Percentiles rank a stretch among this genome's conserved stretches.
Evolutionary conservation across 352 stramenopile species (phyloP).

Genomic region (Pythium angustatum): DNA sequence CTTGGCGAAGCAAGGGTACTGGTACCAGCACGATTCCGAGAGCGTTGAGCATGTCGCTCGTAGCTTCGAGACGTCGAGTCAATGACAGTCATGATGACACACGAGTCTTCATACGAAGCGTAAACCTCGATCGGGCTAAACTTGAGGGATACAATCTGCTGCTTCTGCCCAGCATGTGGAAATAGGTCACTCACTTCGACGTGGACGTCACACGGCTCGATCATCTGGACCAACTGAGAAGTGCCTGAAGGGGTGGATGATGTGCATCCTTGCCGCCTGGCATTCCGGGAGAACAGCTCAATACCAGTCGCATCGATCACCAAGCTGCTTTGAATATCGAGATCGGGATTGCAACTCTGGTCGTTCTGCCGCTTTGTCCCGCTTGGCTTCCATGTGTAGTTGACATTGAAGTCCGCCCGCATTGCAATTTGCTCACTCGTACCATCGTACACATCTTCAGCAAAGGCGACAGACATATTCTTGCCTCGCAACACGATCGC

Average conservation of each 20-base stretch:
- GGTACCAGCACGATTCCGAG: background rate
- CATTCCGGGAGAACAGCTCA: conserved; percentile 65
- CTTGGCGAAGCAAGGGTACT: conserved; percentile 24
- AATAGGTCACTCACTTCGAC: conserved; percentile 72
- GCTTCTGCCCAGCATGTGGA: conserved; percentile 57
- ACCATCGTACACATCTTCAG: conserved; percentile 46
- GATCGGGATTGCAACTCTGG: conserved; percentile 28
- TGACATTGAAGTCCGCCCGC: conserved; percentile 53
- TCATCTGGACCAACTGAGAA: conserved; percentile 61
- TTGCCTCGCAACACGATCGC: conserved; percentile 46
- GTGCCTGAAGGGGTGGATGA: conserved; percentile 14
- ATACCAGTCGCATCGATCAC: conserved; percentile 60
- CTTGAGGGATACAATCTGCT: conserved; percentile 71
- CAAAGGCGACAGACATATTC: conserved; percentile 55
- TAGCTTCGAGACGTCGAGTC: conserved; percentile 39
- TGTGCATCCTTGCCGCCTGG: conserved; percentile 61
- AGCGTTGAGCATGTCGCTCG: conserved; percentile 27
- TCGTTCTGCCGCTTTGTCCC: background rate
- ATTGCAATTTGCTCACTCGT: conserved; percentile 52
- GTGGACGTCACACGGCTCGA: conserved; percentile 74
- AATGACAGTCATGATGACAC: conserved; percentile 55
- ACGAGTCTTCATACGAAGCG: conserved; percentile 75
- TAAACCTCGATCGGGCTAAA: conserved; percentile 83
- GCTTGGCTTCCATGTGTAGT: conserved; percentile 53
- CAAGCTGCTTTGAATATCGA: conserved; percentile 76